Conservation (phyloP, 2,329 filamentous ascomycete genomes). For the Elsinoe ampelina region DNA sequence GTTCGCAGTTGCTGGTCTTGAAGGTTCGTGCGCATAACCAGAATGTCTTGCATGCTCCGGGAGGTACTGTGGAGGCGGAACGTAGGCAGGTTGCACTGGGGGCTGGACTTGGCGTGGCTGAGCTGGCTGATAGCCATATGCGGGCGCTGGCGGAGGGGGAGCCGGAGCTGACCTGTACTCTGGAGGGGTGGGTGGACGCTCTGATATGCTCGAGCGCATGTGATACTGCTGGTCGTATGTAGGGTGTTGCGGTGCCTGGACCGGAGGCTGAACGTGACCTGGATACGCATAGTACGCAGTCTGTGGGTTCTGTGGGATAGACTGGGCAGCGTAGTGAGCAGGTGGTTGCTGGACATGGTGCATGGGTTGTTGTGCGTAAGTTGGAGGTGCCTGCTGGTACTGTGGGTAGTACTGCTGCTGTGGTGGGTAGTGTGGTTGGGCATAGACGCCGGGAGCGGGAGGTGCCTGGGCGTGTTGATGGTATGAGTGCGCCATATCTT, state of each 20-base stretch:
- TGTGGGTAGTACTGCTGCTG: slow-evolving; percentile 17
- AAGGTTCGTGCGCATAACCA: background rate
- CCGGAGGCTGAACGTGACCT: background rate
- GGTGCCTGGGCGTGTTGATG: slow-evolving; percentile 20
- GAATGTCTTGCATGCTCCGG: background rate
- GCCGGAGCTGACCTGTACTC: background rate
- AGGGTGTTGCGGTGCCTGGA: slow-evolving; percentile 10
- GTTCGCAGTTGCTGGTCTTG: slow-evolving; percentile 15
- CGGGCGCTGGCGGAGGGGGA: background rate
- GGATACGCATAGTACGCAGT: background rate
- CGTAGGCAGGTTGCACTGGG: background rate
- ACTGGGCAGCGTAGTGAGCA: slow-evolving; percentile 3
- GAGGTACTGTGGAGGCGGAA: slow-evolving; percentile 14
- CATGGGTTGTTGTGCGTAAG: background rate
- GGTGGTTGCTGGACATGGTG: slow-evolving; percentile 11
- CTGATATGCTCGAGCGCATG: slow-evolving; percentile 5
- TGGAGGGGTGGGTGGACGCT: background rate
- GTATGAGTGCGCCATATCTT: slow-evolving; percentile 36
- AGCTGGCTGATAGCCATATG: background rate
- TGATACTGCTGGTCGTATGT: slow-evolving; percentile 10
- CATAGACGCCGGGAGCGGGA: slow-evolving; percentile 16
- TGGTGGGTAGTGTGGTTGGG: slow-evolving; percentile 29
- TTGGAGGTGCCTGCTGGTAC: background rate
- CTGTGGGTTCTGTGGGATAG: background rate
- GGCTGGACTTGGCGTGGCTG: slow-evolving; percentile 7